Evolutionary conservation across 1,284 basidiomycete genomes (phyloP), one percentile per base, ranked within the genome.

Genomic region (Puccinia hordei): DNA sequence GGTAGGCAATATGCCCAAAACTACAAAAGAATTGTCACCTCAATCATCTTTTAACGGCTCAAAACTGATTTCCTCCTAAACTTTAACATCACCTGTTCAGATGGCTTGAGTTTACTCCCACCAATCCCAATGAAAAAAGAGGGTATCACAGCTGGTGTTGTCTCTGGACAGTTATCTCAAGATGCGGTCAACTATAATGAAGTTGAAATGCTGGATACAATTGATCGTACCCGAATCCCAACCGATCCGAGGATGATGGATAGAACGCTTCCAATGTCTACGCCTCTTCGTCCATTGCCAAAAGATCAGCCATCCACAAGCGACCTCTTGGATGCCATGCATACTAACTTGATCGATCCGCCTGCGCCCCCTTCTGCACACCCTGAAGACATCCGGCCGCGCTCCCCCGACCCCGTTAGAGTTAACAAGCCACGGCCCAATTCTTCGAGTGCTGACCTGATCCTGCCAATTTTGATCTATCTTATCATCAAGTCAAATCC

Each of bases 401-500:
- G 44, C 27, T 2, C n/a, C 12, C 66, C 66, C 24, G 68, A 71
- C 27, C 59, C 44, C 15, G 17, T 17, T 13, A 73, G 76, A 30
- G 15, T 55, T 1, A 59, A 72, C 8, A 80, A 82, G 19, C 81
- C 81, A 51, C 10, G 66, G 27, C 65, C 55, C 12, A 73, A 71
- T 44, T 65, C 66, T 24, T 61, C 55, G 24, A 76, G 82, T 89
- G 86, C 89, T 0, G 93, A 95, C 83, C 88, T 94, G 63, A 90
- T 95, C 65, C 88, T 95, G 10, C 95, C 95, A 0, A 87, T 97
- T 75, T 90, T 97, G 85, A 98, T 98, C 77, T 95, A 92, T 84
- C 90, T 93, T 1, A 92, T 96, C 51, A 93, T 96, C 83, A 93
- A 93, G 85, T 88, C 92, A 15, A 97, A 98, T 84, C 95, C 95